Conservation (phyloP, 768 basidiomycete species). For the Russula brevipes region DNA sequence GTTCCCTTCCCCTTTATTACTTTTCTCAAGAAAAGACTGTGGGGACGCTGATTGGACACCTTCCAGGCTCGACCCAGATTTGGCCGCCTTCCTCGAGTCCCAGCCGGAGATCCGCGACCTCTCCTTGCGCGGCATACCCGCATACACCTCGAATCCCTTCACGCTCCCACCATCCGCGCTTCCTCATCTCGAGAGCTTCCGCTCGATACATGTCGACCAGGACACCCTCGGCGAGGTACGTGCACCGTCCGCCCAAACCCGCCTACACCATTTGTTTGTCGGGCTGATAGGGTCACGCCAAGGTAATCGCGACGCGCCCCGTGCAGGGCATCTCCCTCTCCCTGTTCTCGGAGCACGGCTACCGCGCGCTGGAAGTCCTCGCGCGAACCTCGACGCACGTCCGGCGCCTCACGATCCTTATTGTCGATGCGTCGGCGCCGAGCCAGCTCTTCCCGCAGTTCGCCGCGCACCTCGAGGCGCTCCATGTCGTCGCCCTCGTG, state of each 20-base stretch:
- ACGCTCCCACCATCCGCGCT: conserved; percentile 40
- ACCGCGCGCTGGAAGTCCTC: no score
- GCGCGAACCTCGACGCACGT: conserved; percentile 34
- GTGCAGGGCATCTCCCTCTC: no score
- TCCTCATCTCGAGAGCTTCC: conserved; percentile 46
- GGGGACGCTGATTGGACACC: neutral
- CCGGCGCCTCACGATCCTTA: conserved; percentile 53
- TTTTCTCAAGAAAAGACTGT: neutral
- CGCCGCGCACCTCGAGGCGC: conserved; percentile 35
- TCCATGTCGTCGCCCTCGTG: no score
- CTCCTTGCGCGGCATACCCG: conserved; percentile 49
- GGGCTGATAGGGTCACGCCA: conserved; percentile 8
- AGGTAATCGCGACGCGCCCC: conserved; percentile 36
- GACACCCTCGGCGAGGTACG: conserved; percentile 25
- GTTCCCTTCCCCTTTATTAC: neutral
- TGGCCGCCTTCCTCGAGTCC: no score
- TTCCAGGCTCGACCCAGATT: conserved; percentile 27
- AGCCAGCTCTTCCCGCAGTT: conserved; percentile 44
- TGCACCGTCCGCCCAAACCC: neutral
- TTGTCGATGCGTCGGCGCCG: conserved; percentile 44
- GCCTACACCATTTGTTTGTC: neutral
- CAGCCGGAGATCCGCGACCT: no score
- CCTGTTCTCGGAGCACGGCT: no score
- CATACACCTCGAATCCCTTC: conserved; percentile 30
- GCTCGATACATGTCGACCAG: no score